These are phyloP conservation scores for Pythium vanterpoolii DNA, from an alignment of 352 stramenopile species.

Conservation along the genomic window DNA sequence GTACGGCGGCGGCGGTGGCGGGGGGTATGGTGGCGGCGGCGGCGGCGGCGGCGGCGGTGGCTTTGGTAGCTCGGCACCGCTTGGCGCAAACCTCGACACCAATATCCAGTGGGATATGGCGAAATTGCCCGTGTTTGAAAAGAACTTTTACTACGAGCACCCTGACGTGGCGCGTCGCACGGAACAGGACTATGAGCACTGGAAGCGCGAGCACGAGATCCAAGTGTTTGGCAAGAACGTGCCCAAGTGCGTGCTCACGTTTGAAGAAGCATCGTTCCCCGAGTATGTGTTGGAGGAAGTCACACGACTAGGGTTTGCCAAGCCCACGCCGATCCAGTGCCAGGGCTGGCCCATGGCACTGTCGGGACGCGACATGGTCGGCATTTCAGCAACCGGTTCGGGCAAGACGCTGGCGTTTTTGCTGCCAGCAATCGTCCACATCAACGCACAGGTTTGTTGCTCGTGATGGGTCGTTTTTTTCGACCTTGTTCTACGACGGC, in stretches of 20 bases:
- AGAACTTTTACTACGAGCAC: conserved; percentile 99
- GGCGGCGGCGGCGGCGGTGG: conserved; percentile 35
- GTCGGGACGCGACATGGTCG: conserved; percentile 98
- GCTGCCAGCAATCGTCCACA: conserved; percentile 98
- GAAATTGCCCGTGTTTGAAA: conserved; percentile 96
- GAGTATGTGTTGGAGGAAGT: conserved; percentile 98
- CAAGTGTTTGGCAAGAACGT: conserved; percentile 94
- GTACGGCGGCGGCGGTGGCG: conserved; percentile 27
- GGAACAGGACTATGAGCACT: conserved; percentile 89
- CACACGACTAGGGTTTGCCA: conserved; percentile 96
- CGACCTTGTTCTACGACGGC: conserved; percentile 8
- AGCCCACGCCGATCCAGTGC: conserved; percentile 89
- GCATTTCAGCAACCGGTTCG: conserved; percentile 94
- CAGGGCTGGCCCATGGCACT: conserved; percentile 99
- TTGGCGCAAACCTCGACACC: conserved; percentile 86
- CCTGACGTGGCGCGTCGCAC: conserved; percentile 93
- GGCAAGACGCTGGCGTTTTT: conserved; percentile 94
- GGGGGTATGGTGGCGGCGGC: conserved; percentile 29
- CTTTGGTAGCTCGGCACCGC: conserved; percentile 50
- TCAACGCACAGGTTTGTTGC: conserved; percentile 97
- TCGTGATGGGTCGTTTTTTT: conserved; percentile 19
- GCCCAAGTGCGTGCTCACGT: conserved; percentile 97
- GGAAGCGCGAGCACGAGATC: conserved; percentile 94
- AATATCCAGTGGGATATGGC: conserved; percentile 96
- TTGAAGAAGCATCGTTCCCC: conserved; percentile 91